Conservation (phyloP, 2,329 filamentous ascomycete genomes). For the Diaporthe destruens region DNA sequence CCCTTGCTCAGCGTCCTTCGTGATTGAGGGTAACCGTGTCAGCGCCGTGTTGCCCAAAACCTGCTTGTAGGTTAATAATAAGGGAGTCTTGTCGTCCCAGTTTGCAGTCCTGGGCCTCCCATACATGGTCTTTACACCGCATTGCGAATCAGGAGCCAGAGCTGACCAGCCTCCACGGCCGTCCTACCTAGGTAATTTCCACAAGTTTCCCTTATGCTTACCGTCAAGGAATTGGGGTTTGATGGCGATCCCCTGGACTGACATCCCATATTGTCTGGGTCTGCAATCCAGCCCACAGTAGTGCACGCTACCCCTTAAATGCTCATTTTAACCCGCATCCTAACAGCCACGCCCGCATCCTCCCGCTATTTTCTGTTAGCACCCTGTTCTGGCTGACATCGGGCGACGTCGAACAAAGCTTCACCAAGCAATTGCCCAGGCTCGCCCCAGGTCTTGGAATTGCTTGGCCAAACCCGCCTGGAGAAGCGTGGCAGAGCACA, state of each 20-base stretch:
- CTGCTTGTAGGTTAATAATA: conserved; percentile 29
- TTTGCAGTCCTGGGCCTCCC: not conserved
- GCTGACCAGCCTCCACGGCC: not conserved
- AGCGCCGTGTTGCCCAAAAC: conserved; percentile 22
- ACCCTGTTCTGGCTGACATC: not conserved
- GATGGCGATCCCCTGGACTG: conserved; percentile 7
- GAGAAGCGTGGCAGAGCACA: conserved; percentile 17
- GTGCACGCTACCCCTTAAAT: conserved; percentile 7
- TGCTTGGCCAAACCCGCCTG: conserved; percentile 12
- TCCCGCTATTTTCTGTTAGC: not conserved
- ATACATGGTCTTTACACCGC: not conserved
- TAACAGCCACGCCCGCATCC: not conserved
- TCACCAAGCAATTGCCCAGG: conserved; percentile 33
- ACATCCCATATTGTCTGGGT: conserved; percentile 8
- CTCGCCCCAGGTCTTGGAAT: conserved; percentile 32
- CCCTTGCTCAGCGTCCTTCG: conserved; percentile 2
- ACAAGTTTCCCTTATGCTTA: conserved; percentile 33
- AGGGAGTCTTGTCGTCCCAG: not conserved
- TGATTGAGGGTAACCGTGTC: conserved; percentile 33
- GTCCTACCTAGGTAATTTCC: conserved; percentile 11
- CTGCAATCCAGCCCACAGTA: conserved; percentile 29
- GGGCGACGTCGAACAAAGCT: conserved; percentile 28
- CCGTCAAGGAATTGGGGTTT: conserved; percentile 34
- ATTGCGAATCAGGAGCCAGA: conserved; percentile 8
- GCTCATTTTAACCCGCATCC: conserved; percentile 25